Conservation (phyloP, 768 basidiomycete species). For the Termitomyces bulborhizus region DNA sequence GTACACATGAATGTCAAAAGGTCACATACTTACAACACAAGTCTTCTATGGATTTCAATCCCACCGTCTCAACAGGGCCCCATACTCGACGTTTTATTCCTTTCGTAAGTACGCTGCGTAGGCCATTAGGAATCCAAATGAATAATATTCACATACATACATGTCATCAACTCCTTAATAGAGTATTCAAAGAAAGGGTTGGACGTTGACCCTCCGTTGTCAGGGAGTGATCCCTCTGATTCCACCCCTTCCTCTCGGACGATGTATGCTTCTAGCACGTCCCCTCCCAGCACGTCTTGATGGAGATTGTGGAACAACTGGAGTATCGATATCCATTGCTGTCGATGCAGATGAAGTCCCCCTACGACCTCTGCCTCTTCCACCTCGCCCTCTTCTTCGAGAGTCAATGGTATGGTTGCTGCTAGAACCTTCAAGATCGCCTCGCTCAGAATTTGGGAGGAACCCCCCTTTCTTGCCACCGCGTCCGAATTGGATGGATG, state of each 20-base stretch:
- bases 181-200: not conserved
- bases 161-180: not conserved
- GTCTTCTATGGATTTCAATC: too few species aligned
- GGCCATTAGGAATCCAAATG: not conserved
- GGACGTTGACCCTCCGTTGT: not conserved
- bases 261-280: constrained; percentile 11
- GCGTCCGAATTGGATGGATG: constrained; percentile 67
- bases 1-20: too few species aligned
- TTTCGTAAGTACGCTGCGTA: too few species aligned
- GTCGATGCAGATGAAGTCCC: not conserved
- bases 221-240: not conserved
- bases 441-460: constrained; percentile 23
- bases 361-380: constrained; percentile 17
- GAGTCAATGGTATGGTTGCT: constrained; percentile 1
- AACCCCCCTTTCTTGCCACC: constrained; percentile 58
- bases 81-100: too few species aligned
- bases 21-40: too few species aligned
- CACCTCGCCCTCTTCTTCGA: constrained; percentile 13
- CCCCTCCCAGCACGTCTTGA: constrained; percentile 13
- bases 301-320: constrained; percentile 2
- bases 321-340: constrained; percentile 13
- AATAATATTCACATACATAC: not conserved
- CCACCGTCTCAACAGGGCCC: too few species aligned
- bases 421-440: not conserved
- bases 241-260: constrained; percentile 1